Percentiles rank a stretch among this genome's conserved stretches.
phyloP scores from a whole-genome alignment of 768 basidiomycete species.

The Dacryopinax spathularia region DNA sequence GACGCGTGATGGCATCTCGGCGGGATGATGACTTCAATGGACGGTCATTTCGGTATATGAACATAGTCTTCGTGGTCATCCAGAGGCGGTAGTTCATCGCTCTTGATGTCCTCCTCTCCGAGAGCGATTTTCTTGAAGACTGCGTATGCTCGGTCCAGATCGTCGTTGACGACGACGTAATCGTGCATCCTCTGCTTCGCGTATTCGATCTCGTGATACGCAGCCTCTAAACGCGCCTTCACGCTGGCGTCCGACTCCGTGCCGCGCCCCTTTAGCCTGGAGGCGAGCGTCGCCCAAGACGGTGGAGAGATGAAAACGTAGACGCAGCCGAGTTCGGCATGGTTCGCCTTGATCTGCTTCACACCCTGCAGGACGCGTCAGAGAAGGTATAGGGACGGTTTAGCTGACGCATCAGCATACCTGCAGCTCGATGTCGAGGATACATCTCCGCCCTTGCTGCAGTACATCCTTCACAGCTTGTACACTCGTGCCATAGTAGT shows the following conservation, averaged over 20 bases:
- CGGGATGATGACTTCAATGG: no score
- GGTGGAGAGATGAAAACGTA: conserved; percentile 91
- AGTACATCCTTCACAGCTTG: conserved; percentile 58
- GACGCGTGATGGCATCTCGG: neutral
- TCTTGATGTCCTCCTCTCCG: conserved; percentile 39
- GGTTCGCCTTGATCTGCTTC: conserved; percentile 66
- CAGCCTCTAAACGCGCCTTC: conserved; percentile 59
- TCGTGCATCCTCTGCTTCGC: conserved; percentile 70
- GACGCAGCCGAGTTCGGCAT: conserved; percentile 57
- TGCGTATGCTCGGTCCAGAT: conserved; percentile 66
- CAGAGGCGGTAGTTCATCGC: conserved; percentile 49
- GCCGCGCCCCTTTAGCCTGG: conserved; percentile 61
- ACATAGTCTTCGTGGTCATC: conserved; percentile 14
- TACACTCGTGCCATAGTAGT: conserved; percentile 85
- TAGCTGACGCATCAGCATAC: conserved; percentile 29
- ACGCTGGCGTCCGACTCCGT: conserved; percentile 68
- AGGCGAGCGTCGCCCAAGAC: conserved; percentile 49
- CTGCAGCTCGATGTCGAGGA: conserved; percentile 94
- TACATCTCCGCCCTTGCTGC: conserved; percentile 59
- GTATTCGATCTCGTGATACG: conserved; percentile 67
- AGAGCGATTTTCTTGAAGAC: conserved; percentile 64
- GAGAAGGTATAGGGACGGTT: neutral
- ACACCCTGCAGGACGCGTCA: conserved; percentile 49
- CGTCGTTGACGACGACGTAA: conserved; percentile 78
- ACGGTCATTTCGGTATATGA: neutral